These are phyloP conservation scores for Pythium rishiriense DNA, from an alignment of 352 stramenopile species.

Conservation along the genomic window DNA sequence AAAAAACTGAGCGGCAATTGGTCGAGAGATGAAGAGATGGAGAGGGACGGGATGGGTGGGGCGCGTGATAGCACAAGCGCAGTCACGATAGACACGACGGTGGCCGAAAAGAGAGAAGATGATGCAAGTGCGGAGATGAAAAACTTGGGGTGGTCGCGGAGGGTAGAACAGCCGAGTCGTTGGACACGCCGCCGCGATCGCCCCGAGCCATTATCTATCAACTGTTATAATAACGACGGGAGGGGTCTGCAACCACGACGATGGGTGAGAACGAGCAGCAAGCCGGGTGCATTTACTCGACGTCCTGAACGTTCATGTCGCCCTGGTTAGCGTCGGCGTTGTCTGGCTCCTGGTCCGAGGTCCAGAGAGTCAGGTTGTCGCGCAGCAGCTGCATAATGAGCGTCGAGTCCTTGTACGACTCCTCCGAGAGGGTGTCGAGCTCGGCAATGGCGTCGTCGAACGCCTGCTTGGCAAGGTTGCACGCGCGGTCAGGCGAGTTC, in stretches of 20 bases:
- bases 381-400: conserved; percentile 99
- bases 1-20: neutral
- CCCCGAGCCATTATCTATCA: conserved; percentile 33
- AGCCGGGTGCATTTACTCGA: conserved; percentile 45
- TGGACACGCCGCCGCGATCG: conserved; percentile 20
- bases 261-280: conserved; percentile 6
- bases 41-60: neutral
- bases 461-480: conserved; percentile 94
- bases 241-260: conserved; percentile 7
- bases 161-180: conserved; percentile 10
- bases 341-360: conserved; percentile 93
- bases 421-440: conserved; percentile 98
- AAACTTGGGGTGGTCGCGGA: conserved; percentile 11
- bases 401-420: conserved; percentile 99
- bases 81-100: neutral
- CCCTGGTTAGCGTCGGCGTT: conserved; percentile 90
- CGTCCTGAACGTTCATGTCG: conserved; percentile 85
- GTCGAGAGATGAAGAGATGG: neutral
- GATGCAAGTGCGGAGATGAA: conserved; percentile 26
- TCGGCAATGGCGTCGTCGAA: conserved; percentile 99
- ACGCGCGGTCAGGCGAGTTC: conserved; percentile 94
- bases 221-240: conserved; percentile 32
- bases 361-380: conserved; percentile 99
- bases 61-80: neutral
- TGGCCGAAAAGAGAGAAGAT: conserved; percentile 6